These are phyloP conservation scores for Populus pruinosa DNA, from an alignment of 345 rosid genomes.

Conservation along the genomic window DNA sequence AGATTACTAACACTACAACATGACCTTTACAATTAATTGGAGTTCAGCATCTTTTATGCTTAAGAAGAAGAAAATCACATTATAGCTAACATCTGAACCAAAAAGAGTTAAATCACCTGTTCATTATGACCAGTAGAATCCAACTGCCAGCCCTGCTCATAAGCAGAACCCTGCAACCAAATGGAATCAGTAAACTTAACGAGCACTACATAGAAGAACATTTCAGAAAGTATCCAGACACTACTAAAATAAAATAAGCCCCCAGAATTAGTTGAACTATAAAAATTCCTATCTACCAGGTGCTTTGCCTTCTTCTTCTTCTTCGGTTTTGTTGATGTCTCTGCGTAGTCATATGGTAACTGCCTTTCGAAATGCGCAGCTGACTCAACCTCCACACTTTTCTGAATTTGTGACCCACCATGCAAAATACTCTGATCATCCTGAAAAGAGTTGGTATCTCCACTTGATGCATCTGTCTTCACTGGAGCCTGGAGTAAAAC, in stretches of 20 bases:
- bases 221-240: neutral
- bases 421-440: constrained; percentile 84
- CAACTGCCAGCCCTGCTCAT: constrained; percentile 76
- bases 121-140: constrained; percentile 61
- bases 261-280: constrained; percentile 15
- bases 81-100: neutral
- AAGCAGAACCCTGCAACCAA: constrained; percentile 65
- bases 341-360: constrained; percentile 64
- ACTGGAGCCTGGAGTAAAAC: constrained; percentile 38
- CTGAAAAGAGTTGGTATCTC: constrained; percentile 92
- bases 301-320: constrained; percentile 82
- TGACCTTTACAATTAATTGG: neutral
- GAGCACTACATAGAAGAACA: constrained; percentile 17
- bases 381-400: constrained; percentile 81
- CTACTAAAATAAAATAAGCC: constrained; percentile 6
- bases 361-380: constrained; percentile 63
- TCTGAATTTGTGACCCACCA: constrained; percentile 68
- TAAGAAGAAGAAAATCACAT: neutral
- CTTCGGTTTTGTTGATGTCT: constrained; percentile 73
- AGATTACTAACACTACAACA: neutral
- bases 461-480: constrained; percentile 93
- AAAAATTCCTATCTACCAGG: constrained; percentile 42
- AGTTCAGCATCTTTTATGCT: neutral
- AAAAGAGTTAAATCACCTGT: constrained; percentile 48
- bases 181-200: constrained; percentile 22